These are phyloP conservation scores for Gaeumannomyces tritici DNA, from an alignment of 2,329 filamentous ascomycete genomes.

Conservation along the genomic window DNA sequence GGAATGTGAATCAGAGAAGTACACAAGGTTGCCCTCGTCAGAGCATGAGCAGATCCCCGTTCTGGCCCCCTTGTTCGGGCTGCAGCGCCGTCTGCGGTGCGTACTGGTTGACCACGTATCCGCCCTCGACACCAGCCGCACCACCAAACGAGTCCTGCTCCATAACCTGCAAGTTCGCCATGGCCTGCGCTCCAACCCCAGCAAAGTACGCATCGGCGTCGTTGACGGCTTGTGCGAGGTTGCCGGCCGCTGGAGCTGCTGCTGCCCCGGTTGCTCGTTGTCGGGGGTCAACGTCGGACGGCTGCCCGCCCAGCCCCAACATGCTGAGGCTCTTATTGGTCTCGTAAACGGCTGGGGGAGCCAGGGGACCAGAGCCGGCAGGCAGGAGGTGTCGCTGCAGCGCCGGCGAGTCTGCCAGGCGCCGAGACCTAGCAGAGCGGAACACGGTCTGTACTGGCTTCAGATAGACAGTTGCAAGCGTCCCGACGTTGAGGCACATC, in stretches of 20 bases:
- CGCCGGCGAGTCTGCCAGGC: conserved; percentile 73
- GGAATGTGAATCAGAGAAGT: background rate
- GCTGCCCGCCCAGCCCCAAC: conserved; percentile 43
- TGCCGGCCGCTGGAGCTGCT: conserved; percentile 16
- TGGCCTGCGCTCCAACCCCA: conserved; percentile 23
- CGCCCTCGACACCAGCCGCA: conserved; percentile 33
- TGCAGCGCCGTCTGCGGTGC: conserved; percentile 68
- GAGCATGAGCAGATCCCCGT: conserved; percentile 59
- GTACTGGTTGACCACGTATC: conserved; percentile 74
- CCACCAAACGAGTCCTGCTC: conserved; percentile 58
- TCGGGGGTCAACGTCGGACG: conserved; percentile 38
- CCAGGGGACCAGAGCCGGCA: conserved; percentile 21
- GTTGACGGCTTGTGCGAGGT: conserved; percentile 62
- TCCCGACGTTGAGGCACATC: conserved; percentile 94
- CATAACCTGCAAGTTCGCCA: conserved; percentile 53
- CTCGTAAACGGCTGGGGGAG: conserved; percentile 29
- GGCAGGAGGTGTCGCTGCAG: conserved; percentile 65
- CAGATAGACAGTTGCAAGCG: conserved; percentile 91
- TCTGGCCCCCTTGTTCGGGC: conserved; percentile 53
- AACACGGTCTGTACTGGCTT: conserved; percentile 98
- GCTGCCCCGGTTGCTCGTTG: conserved; percentile 14
- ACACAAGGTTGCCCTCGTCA: background rate
- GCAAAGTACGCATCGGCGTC: conserved; percentile 89
- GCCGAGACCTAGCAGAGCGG: conserved; percentile 72
- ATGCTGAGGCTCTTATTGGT: conserved; percentile 51